Base-by-base conservation (phyloP, 1,284 basidiomycete species). In the Gomphus sp. region DNA sequence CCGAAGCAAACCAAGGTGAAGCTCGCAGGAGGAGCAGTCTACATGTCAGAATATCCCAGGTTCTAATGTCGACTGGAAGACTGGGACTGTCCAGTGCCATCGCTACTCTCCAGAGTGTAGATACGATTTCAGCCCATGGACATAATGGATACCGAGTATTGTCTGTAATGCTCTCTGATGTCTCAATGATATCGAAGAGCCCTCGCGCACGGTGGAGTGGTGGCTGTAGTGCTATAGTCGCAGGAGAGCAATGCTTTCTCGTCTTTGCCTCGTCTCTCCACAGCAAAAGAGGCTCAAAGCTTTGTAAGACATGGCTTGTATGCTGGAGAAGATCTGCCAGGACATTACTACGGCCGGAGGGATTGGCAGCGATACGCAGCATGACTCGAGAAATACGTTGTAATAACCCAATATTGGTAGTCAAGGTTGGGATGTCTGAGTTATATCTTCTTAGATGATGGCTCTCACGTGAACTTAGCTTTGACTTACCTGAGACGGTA, bases 1-100 rank as follows among this genome's bases (percentile, higher is more conserved):
- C 77, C 77, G 2, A 79, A 62, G 0, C 25, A 25, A 11, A 44
- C 51, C 37, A 36, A 10, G 37, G 36, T 18, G 51, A 58, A 25
- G 74, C 69, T 63, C 80, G 73, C 79, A 81, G 85, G 12, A 84
- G 60, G 45, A 90, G 64, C 58, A 87, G 59, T 60, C 82, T 73
- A 51, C 69, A 69, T 2, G 79, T 81, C 58, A 86, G 65, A 25
- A 65, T 69, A 60, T 79, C 77, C 84, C 85, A 88, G 4, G 71
- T 69, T 0, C 55, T 48, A 5, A 16, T 18, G 33, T 55, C 54
- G 18, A 36, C 31, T 14, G 39, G 52, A n/a, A 65, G 62, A 52
- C 67, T 73, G 34, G 56, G 47, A 11, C 62, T 58, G 0, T 73
- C 66, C 3, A 75, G 58, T 0, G 67, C 65, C 80, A 87, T 82